These are phyloP conservation scores for Fraxinus americana DNA, from an alignment of 257 asterid genomes.

Conservation along the genomic window DNA sequence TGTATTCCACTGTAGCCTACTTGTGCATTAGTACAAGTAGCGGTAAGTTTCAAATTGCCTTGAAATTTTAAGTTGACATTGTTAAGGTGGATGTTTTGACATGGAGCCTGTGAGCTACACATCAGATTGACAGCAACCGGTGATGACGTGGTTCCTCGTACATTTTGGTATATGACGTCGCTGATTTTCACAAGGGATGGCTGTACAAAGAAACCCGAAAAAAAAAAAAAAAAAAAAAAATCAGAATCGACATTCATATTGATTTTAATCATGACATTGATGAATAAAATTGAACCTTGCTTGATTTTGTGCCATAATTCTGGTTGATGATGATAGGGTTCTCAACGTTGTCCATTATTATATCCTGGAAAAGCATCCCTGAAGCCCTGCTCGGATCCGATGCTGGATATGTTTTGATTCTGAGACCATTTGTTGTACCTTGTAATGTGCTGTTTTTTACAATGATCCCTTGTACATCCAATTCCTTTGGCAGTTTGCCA, in stretches of 20 bases:
- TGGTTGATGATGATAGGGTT: conserved; percentile 66
- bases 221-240: neutral
- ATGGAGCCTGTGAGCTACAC: conserved; percentile 57
- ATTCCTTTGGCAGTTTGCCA: conserved; percentile 50
- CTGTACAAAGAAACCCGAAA: conserved; percentile 34
- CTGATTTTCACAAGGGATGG: conserved; percentile 61
- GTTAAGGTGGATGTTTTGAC: conserved; percentile 45
- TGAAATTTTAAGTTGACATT: conserved; percentile 43
- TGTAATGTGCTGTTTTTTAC: conserved; percentile 56
- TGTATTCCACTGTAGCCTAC: conserved; percentile 45
- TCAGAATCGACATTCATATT: neutral
- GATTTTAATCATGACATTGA: neutral
- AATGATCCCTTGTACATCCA: conserved; percentile 53
- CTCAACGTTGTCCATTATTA: conserved; percentile 50
- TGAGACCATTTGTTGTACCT: conserved; percentile 61
- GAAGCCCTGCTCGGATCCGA: conserved; percentile 51
- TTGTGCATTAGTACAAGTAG: conserved; percentile 47
- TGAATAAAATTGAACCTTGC: conserved; percentile 36
- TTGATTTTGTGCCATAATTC: conserved; percentile 40
- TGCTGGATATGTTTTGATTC: conserved; percentile 63
- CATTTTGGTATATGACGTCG: conserved; percentile 53
- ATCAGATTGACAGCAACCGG: conserved; percentile 38
- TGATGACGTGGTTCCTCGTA: conserved; percentile 53
- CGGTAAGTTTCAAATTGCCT: conserved; percentile 18
- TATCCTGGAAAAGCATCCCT: conserved; percentile 49